Percentiles rank a stretch among this genome's conserved stretches.
These are phyloP conservation scores for Kwoniella dendrophila DNA, from an alignment of 768 basidiomycete species.

Conservation along the genomic window DNA sequence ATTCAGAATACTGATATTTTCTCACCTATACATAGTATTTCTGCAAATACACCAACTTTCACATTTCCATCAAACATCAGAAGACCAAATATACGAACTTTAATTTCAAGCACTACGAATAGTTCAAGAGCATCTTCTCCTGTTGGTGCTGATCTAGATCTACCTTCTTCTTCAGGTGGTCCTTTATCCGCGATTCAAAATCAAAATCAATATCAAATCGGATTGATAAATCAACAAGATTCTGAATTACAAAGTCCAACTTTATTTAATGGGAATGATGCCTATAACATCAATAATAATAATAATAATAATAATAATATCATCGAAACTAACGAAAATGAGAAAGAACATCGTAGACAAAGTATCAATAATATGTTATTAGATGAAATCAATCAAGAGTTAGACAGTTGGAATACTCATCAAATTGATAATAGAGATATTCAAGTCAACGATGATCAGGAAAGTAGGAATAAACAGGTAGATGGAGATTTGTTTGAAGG, in stretches of 20 bases:
- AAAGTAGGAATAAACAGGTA: background rate
- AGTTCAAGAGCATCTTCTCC: conserved; percentile 6
- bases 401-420: too few relatives aligned
- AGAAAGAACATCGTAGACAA: background rate
- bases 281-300: background rate
- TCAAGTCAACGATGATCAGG: background rate
- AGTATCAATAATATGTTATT: background rate
- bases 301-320: background rate
- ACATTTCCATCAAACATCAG: conserved; percentile 25
- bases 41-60: conserved; percentile 19
- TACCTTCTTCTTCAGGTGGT: too few relatives aligned
- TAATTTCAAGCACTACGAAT: conserved; percentile 27
- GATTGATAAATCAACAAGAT: background rate
- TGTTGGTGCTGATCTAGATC: too few relatives aligned
- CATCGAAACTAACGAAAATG: background rate
- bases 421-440: background rate
- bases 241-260: background rate
- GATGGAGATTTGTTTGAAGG: background rate
- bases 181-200: background rate
- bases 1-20: too few relatives aligned
- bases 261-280: background rate
- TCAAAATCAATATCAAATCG: background rate
- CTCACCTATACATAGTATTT: too few relatives aligned
- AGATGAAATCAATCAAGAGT: background rate
- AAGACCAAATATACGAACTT: conserved; percentile 35